Conservation (phyloP, 2,329 filamentous ascomycete genomes). For the Arachnopeziza araneosa region DNA sequence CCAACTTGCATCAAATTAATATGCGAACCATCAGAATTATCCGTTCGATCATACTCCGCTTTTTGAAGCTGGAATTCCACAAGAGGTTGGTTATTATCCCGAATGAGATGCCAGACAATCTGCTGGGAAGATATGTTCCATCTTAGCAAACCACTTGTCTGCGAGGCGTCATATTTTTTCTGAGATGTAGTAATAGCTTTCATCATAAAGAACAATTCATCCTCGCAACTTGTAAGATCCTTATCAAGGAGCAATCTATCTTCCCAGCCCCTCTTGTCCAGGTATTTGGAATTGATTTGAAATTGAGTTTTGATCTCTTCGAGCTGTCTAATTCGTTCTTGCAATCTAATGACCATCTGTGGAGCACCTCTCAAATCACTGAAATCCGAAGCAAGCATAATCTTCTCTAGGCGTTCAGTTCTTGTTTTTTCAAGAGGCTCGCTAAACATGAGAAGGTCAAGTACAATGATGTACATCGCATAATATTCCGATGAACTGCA, state of each 20-base stretch:
- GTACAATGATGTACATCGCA: constrained; percentile 94
- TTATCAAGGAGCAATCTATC: constrained; percentile 84
- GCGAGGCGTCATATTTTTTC: constrained; percentile 70
- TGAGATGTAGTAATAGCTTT: constrained; percentile 98
- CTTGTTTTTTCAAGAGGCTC: constrained; percentile 97
- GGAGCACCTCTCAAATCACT: constrained; percentile 92
- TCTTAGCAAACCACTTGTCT: constrained; percentile 73
- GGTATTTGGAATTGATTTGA: constrained; percentile 80
- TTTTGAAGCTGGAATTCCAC: constrained; percentile 90
- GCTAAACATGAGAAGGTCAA: constrained; percentile 92
- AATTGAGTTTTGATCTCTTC: constrained; percentile 97
- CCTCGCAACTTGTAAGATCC: constrained; percentile 83
- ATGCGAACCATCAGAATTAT: constrained; percentile 96
- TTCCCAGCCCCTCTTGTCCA: constrained; percentile 88
- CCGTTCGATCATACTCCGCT: constrained; percentile 88
- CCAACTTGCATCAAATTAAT: constrained; percentile 87
- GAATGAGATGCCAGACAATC: constrained; percentile 95
- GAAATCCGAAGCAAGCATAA: constrained; percentile 97
- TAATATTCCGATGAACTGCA: constrained; percentile 98
- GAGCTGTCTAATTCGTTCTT: constrained; percentile 87
- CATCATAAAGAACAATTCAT: constrained; percentile 99
- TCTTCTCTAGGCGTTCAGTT: constrained; percentile 91
- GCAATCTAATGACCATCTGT: constrained; percentile 84
- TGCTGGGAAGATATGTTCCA: constrained; percentile 94
- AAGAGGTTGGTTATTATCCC: constrained; percentile 78